Evolutionary conservation across 2,329 filamentous ascomycete species (phyloP), one percentile per base, ranked within the genome.

Genomic region (Colletotrichum paranaense): DNA sequence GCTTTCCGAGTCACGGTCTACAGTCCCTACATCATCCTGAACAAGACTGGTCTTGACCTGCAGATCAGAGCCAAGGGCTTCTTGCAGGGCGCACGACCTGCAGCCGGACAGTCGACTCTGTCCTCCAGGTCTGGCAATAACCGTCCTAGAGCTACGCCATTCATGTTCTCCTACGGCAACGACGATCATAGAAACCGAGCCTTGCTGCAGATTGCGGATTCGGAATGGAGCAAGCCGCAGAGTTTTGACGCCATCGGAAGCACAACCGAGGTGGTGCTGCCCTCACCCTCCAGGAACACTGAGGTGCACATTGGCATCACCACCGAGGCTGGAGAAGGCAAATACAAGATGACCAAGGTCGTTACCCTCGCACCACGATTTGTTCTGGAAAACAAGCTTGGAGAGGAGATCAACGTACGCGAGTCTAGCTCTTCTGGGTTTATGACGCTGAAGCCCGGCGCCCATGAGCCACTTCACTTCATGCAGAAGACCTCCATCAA

Each of bases 181-280:
- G 94, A 98, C 76, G 97, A 99, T 79, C 93, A 94, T 77, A 94
- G 95, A 77, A 99, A 99, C 81, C 92, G 97, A 76, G 95, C 95
- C 7, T 86, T 97, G 57, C 86, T 99, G 73, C 97, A 94, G 83
- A 91, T 98, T 53, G 95, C 93, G 5, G 93, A 97, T 67, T 98
- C 97, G 1, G 90, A 92, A 73, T 99, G 97, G 97, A 98, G 97
- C 84, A 98, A 97, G 80, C 95, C 96, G 0, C 96, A 98, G 81
- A 98, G 95, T 88, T 98, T 99, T 78, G 97, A 99, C 80, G 97
- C 97, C 24, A 97, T 99, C 76, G 97, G 97, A 38, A 98, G 96
- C 78, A 95, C 93, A 0, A 93, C 95, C 19, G 95, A 98, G 77
- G 94, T 98, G 46, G 90, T 97, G 42, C 87, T 99, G 42, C 93